These are phyloP conservation scores for Sporisorium exsertum DNA, from an alignment of 1,284 basidiomycete genomes.

Conservation along the genomic window DNA sequence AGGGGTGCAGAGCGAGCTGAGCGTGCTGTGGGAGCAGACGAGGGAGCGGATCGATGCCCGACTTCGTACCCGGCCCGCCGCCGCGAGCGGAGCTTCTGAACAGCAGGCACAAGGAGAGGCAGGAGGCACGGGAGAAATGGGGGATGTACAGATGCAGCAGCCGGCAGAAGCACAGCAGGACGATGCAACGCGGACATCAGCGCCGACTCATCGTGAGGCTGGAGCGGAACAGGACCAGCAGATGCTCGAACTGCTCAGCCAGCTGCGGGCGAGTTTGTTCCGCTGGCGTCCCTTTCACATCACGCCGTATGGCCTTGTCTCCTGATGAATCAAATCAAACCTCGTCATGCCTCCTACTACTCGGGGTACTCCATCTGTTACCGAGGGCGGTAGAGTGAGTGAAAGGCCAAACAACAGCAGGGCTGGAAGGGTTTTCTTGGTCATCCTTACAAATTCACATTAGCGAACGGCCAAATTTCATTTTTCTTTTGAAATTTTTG, in stretches of 20 bases:
- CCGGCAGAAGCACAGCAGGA: not conserved
- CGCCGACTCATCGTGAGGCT: not conserved
- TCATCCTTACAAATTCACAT: not conserved
- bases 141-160: not conserved
- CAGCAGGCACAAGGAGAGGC: not conserved
- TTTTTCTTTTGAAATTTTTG: constrained; percentile 21
- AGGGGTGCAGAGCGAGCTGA: constrained; percentile 32
- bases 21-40: constrained; percentile 31
- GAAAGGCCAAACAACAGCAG: not conserved
- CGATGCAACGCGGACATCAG: not conserved
- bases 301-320: constrained; percentile 21
- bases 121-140: not conserved
- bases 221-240: constrained; percentile 15
- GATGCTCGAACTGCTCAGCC: constrained; percentile 25
- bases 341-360: not conserved
- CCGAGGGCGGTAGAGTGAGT: not conserved
- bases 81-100: not conserved
- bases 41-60: constrained; percentile 18
- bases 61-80: not conserved
- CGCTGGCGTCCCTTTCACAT: constrained; percentile 44
- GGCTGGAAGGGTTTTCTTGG: not conserved
- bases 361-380: not conserved
- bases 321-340: constrained; percentile 1
- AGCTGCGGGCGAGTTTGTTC: constrained; percentile 32
- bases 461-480: constrained; percentile 3